phyloP scores from a whole-genome alignment of 192 early-diverging fungal genomes.

The Linnemannia exigua region DNA sequence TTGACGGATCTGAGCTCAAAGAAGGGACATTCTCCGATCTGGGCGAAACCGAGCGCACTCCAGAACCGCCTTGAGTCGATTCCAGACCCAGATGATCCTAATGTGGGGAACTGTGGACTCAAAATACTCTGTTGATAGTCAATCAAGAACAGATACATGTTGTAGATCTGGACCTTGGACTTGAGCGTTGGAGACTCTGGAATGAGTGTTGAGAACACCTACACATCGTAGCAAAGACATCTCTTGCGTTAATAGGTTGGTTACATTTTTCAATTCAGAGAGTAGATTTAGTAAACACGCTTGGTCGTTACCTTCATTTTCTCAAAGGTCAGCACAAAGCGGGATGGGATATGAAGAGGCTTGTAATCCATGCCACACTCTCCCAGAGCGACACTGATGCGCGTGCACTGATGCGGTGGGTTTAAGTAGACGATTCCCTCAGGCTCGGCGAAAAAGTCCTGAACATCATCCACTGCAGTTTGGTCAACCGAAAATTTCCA shows the following conservation, averaged over 20 bases:
- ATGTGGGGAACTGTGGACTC: conserved; percentile 39
- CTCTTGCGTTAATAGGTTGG: neutral
- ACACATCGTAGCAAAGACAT: neutral
- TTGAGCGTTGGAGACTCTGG: conserved; percentile 72
- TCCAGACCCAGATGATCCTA: conserved; percentile 6
- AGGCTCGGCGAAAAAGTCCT: conserved; percentile 71
- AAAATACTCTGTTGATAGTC: conserved; percentile 60
- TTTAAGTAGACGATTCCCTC: conserved; percentile 55
- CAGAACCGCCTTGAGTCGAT: conserved; percentile 48
- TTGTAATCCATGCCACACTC: conserved; percentile 74
- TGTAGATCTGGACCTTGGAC: conserved; percentile 65
- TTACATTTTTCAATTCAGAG: no score
- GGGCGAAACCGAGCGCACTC: conserved; percentile 33
- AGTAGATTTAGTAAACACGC: no score
- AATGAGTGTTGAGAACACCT: conserved; percentile 70
- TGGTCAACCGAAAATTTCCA: conserved; percentile 58
- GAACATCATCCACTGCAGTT: conserved; percentile 64
- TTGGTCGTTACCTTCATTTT: conserved; percentile 67
- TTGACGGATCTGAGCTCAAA: conserved; percentile 50
- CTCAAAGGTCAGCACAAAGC: conserved; percentile 67
- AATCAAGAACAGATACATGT: conserved; percentile 64
- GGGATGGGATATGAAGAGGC: conserved; percentile 65
- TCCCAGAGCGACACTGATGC: conserved; percentile 68
- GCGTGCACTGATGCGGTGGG: conserved; percentile 64
- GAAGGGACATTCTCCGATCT: conserved; percentile 46